These are phyloP conservation scores for Cenchrus purpureus DNA, from an alignment of 176 grass and related monocot species.

Conservation along the genomic window DNA sequence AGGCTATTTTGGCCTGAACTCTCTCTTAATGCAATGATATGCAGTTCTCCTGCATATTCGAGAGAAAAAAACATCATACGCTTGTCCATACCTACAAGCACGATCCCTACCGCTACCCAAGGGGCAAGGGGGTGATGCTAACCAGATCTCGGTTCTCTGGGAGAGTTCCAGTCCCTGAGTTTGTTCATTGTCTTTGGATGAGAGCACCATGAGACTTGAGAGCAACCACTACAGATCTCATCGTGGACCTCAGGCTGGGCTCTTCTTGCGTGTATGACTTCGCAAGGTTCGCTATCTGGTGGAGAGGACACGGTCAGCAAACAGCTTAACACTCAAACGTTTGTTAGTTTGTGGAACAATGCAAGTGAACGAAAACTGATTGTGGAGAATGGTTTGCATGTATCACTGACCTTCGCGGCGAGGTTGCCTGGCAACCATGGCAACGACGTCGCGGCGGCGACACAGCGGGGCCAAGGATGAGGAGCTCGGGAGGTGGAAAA, in stretches of 20 bases:
- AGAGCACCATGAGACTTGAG: conserved; percentile 49
- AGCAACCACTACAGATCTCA: conserved; percentile 71
- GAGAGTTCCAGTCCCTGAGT: not conserved
- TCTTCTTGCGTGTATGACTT: conserved; percentile 68
- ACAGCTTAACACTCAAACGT: not conserved
- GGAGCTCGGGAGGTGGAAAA: too few species aligned
- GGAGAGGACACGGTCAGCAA: not conserved
- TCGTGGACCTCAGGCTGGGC: conserved; percentile 56
- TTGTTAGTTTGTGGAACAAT: too few species aligned
- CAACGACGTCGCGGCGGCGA: too few species aligned
- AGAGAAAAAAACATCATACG: too few species aligned
- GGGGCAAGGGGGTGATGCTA: not conserved
- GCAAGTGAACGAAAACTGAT: too few species aligned
- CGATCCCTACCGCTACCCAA: not conserved
- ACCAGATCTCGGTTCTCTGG: not conserved
- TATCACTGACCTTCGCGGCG: too few species aligned
- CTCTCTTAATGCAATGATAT: not conserved
- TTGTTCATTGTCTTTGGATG: conserved; percentile 22
- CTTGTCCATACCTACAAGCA: too few species aligned
- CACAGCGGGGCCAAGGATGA: too few species aligned
- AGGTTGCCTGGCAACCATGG: too few species aligned
- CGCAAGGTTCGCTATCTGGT: conserved; percentile 66
- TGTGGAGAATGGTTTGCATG: too few species aligned
- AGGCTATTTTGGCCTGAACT: too few species aligned
- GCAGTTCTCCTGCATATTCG: too few species aligned